Base-by-base conservation (phyloP, 495 filamentous ascomycete species). In the Penicillium canescens region DNA sequence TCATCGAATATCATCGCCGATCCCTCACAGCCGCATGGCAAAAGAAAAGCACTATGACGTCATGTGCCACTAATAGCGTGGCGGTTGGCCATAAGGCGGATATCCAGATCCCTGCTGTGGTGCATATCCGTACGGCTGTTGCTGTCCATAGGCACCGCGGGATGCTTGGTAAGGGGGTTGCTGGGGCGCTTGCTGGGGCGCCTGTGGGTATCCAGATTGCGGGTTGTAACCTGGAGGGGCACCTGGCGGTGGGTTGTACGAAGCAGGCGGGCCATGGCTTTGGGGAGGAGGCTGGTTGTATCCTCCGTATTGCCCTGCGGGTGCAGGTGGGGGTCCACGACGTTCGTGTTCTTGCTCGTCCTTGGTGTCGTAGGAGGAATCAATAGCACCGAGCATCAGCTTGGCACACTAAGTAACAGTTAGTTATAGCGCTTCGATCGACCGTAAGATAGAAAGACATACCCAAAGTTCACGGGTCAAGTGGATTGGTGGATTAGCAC, bases 311-410 rank as follows among this genome's bases (percentile, higher is more conserved):
- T 50, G 48, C 20, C 37, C 6, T 20, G n/a, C 31, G 3, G 48
- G 14, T 14, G 24, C 28, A 20, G 50, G 57, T 6, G 61, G 56
- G 23, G 53, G 48, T 3, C 55, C 65, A 28, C 54, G 35, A 47
- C 61, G 61, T 3, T 62, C 55, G 33, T 60, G 59, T 3, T 66
- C 67, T 56, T 78, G 77, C 67, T 88, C 85, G 56, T 88, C 85
- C 62, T 88, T 86, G 59, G 69, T 78, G 50, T 87, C 84, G 54
- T 87, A 87, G 7, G 79, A 81, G 3, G 78, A 69, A 63, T 87
- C 84, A 56, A 90, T 86, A 38, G 85, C 80, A 43, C 86, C 86
- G 12, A 90, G 78, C 65, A 90, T 84, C 43, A 90, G 72, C 64
- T 89, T 90, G 16, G 84, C 79, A 52, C 86, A 76, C 79, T 81